These are phyloP conservation scores for Ophiognomonia clavigignenti-juglandacearum DNA, from an alignment of 2,329 filamentous ascomycete genomes.

Conservation along the genomic window DNA sequence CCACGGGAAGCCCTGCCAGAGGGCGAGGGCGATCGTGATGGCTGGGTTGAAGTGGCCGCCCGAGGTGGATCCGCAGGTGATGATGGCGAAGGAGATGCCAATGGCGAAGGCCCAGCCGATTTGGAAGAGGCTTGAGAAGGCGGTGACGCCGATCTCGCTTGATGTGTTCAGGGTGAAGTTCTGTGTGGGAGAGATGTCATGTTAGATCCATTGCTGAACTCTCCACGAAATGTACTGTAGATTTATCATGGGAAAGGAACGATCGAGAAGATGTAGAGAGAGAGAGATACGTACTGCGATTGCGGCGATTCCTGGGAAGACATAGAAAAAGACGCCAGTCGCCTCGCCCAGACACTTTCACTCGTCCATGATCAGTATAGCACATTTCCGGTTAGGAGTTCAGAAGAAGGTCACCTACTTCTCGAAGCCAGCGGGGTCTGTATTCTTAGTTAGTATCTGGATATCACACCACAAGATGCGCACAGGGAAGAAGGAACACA, in stretches of 20 bases:
- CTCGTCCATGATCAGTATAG: too few relatives aligned
- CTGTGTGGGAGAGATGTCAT: constrained; percentile 22
- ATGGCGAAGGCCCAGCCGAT: constrained; percentile 52
- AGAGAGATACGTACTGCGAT: constrained; percentile 19
- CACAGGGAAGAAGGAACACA: too few relatives aligned
- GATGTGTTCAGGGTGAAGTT: constrained; percentile 43
- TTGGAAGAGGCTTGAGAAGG: constrained; percentile 45
- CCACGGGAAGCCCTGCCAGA: constrained; percentile 56
- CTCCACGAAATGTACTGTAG: too few relatives aligned
- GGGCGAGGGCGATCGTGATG: constrained; percentile 38
- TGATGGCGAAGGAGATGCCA: constrained; percentile 55
- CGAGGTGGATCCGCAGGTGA: constrained; percentile 47
- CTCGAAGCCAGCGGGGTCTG: constrained; percentile 49
- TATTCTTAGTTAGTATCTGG: too few relatives aligned
- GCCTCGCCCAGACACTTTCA: constrained; percentile 51
- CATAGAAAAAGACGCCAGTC: constrained; percentile 53
- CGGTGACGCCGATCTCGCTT: constrained; percentile 26
- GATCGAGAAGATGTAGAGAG: neutral
- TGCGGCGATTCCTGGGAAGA: constrained; percentile 49
- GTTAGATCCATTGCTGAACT: too few relatives aligned
- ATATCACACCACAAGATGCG: too few relatives aligned
- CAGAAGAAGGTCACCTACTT: too few relatives aligned
- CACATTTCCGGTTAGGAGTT: too few relatives aligned
- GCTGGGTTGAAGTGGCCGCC: constrained; percentile 53
- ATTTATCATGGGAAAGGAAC: neutral